A percentile compares a stretch with the other conserved stretches of the same genome.
Conservation (phyloP, 2,329 filamentous ascomycete genomes). For the Beauveria medogensis region DNA sequence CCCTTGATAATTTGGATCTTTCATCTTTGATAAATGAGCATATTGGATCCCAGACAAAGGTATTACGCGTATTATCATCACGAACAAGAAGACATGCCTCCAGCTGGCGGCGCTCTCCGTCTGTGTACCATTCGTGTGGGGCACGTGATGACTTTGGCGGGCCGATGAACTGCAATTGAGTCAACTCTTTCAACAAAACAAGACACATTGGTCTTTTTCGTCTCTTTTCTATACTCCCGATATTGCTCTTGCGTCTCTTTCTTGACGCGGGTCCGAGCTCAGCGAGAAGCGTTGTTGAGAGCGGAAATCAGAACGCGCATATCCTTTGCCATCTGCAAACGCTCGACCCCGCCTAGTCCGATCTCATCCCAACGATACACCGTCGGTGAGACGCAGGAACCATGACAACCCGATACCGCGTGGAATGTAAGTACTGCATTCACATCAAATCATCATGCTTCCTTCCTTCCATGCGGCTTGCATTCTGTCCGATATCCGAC, state of each 20-base stretch:
- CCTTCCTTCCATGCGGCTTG: not conserved
- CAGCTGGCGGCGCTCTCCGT: conserved; percentile 1
- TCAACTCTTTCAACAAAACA: not conserved
- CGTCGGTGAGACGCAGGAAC: conserved; percentile 10
- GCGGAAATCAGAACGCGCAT: not conserved
- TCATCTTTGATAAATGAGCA: too few species aligned
- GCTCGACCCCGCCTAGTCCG: not conserved
- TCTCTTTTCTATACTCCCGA: not conserved
- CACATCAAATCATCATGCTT: not conserved
- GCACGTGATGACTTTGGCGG: conserved; percentile 8
- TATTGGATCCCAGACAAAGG: too few species aligned
- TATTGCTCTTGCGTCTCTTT: not conserved
- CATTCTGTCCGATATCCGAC: too few species aligned
- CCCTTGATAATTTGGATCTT: too few species aligned
- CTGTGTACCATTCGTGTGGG: conserved; percentile 3
- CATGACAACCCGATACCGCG: conserved; percentile 59
- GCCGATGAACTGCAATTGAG: not conserved
- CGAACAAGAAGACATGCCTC: not conserved
- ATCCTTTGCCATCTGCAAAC: not conserved
- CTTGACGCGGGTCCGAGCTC: too few species aligned
- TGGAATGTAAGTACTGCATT: conserved; percentile 56
- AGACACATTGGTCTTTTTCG: not conserved
- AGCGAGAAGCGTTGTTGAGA: not conserved
- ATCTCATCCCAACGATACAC: not conserved
- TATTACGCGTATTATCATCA: too few species aligned